Evolutionary conservation across 2,329 filamentous ascomycete genomes (phyloP).

Genomic region (Colletotrichum sojae): DNA sequence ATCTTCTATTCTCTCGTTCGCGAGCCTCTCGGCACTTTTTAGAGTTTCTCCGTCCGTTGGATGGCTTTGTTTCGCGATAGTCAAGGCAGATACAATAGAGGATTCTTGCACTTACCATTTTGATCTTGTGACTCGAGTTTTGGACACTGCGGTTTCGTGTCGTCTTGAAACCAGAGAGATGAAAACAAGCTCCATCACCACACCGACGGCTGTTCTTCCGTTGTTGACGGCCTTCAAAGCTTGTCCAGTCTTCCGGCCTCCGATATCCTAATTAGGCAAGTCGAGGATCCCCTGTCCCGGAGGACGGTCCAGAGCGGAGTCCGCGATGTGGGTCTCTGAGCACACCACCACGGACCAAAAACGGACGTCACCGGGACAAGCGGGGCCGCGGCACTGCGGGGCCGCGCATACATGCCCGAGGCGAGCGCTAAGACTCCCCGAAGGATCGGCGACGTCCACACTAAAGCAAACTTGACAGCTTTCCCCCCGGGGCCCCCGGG

Average conservation of each 20-base stretch:
- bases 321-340: slow-evolving; percentile 12
- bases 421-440: neutral
- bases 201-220: no score
- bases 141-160: neutral
- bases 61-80: slow-evolving; percentile 10
- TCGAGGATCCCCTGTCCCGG: slow-evolving; percentile 22
- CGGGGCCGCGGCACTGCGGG: neutral
- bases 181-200: neutral
- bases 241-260: neutral
- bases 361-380: neutral
- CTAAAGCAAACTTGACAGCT: slow-evolving; percentile 10
- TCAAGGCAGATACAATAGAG: slow-evolving; percentile 19
- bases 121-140: neutral
- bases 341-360: slow-evolving; percentile 10
- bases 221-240: neutral
- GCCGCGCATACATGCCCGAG: no score
- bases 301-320: slow-evolving; percentile 11
- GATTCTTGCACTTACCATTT: neutral
- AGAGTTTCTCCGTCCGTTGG: neutral
- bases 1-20: slow-evolving; percentile 33
- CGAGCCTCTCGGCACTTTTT: slow-evolving; percentile 18
- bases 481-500: neutral
- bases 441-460: neutral
- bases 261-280: slow-evolving; percentile 26
- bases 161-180: neutral